Evolutionary conservation across 192 early-diverging fungal species (phyloP).

Genomic region (Coemansia biformis): DNA sequence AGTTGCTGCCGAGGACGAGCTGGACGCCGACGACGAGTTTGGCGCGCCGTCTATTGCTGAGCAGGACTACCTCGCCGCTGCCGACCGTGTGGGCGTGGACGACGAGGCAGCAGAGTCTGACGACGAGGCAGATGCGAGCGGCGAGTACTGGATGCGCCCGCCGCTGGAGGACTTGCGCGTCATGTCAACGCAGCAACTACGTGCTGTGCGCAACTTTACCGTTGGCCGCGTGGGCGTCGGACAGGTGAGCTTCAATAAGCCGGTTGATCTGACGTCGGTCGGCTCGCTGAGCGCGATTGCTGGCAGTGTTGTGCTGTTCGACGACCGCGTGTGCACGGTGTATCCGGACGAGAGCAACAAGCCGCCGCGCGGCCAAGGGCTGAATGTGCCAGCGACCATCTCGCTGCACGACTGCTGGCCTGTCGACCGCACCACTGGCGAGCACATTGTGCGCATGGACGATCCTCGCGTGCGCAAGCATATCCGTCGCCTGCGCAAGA

Average conservation of each 20-base stretch:
- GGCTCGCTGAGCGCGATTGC: slow-evolving; percentile 62
- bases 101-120: no score
- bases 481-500: slow-evolving; percentile 60
- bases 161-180: slow-evolving; percentile 62
- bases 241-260: slow-evolving; percentile 66
- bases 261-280: slow-evolving; percentile 72
- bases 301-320: slow-evolving; percentile 74
- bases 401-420: slow-evolving; percentile 79
- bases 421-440: slow-evolving; percentile 67
- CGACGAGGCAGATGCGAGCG: slow-evolving; percentile 7
- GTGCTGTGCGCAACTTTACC: slow-evolving; percentile 65
- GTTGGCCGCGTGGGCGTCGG: slow-evolving; percentile 68
- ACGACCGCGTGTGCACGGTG: slow-evolving; percentile 62
- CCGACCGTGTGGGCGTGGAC: background rate
- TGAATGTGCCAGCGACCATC: slow-evolving; percentile 83
- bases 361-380: slow-evolving; percentile 73
- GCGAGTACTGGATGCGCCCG: slow-evolving; percentile 71
- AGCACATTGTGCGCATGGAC: slow-evolving; percentile 58
- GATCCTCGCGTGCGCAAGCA: slow-evolving; percentile 68
- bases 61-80: background rate
- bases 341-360: slow-evolving; percentile 79
- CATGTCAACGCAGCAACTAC: slow-evolving; percentile 65
- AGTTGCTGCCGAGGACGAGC: no score
- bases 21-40: no score
- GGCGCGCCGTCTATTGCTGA: no score